Evolutionary conservation across 768 basidiomycete species (phyloP), one percentile per base, ranked within the genome.

Genomic region (Trametes meyenii): DNA sequence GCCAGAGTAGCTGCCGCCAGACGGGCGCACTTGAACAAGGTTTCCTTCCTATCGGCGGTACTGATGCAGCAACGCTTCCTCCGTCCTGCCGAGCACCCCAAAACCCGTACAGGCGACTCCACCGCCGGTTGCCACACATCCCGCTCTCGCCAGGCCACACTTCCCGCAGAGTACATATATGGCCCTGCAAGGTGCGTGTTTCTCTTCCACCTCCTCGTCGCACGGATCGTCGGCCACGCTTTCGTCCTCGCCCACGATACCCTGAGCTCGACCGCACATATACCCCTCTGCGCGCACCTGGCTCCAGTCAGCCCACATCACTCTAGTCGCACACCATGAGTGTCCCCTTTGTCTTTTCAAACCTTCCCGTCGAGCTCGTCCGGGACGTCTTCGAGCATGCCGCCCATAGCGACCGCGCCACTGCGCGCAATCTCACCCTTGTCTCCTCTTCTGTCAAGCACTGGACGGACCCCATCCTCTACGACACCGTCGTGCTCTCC

Each of bases 301-400:
- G 29, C 29, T 19, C 42, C 38, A 55, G 24, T 43, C 10, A 19
- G 12, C 33, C 29, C 17, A 6, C 21, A 40, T 23, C n/a, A 48
- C 56, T n/a, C 44, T 58, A 58, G 44, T 58, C 48, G 39, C 40
- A 29, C 21, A 44, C 49, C n/a, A 58, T 60, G 45, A 36, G 51
- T 13, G 49, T 54, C 12, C 65, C 66, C 21, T 64, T 62, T 51
- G 50, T 66, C 14, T 71, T 69, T 56, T 61, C 68, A 46, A 53
- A 64, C 48, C 63, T 78, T 24, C 78, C 76, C 6, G 50, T 66
- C 48, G 77, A 79, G 60, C 68, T 78, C 45, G 46, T 79, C 17
- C 71, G 73, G 23, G 67, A 71, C 51, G 66, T 79, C 58, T 63
- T 79, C 67, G 73, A 75, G 50, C 70, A 74, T 51, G 77, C 76